Evolutionary conservation across 2,329 filamentous ascomycete genomes (phyloP), one percentile per base, ranked within the genome.

Genomic region (Aspergillus floridensis): DNA sequence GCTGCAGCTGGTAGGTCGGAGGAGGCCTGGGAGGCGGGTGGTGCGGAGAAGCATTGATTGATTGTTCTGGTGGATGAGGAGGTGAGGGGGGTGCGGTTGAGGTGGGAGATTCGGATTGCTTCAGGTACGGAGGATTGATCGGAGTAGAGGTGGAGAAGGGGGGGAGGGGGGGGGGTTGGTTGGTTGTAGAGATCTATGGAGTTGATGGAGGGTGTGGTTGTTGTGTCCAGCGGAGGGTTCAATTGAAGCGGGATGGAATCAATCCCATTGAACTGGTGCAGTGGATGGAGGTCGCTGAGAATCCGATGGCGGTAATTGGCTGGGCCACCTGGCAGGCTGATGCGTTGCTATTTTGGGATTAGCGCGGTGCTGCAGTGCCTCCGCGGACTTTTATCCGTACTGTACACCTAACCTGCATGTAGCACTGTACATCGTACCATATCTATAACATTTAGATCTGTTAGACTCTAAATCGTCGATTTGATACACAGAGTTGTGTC

Each of bases 1-100:
- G 38, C n/a, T 12, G 38, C 16, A 4, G 16, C 16, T 41, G 10
- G 32, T 35, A 35, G 32, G 5, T 35, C 68, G 70, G 61, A 69
- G 61, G 49, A 68, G 66, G 65, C 65, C 61, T 53, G 66, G 60
- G 49, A 68, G 56, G 38, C 38, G 38, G 51, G 62, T 61, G 53
- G 46, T 24, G 57, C 67, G 65, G 60, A 60, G 61, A 63, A 70
- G 65, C 71, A 73, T 72, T 64, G 59, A 63, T 55, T 49, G 51
- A 24, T 22, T 44, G 56, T 12, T 53, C 26, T 29, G 8, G 7
- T 29, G 26, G 32, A 6, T 35, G 11, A 4, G 32, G 32, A 35
- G 32, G 11, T 24, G 50, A 11, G 22, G 32, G 10, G 11, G 16
- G 50, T 22, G 26, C 5, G n/a, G 32, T 11, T 12, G 6, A 21